Base-by-base conservation (phyloP, 495 filamentous ascomycete species). In the Sordaria brevicollis region DNA sequence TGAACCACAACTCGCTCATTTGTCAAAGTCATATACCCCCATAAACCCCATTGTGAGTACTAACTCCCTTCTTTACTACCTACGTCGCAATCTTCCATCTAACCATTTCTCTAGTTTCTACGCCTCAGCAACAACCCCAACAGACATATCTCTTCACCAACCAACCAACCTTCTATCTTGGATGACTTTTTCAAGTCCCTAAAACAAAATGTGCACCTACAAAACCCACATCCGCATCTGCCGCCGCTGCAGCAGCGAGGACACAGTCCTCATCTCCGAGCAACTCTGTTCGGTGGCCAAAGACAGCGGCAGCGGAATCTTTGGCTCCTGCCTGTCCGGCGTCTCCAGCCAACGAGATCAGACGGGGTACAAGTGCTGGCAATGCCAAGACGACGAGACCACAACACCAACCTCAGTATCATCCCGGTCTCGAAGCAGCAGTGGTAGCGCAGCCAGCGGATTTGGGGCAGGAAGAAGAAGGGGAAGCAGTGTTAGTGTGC, bases 211-310 rank as follows among this genome's bases (percentile, higher is more conserved):
- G 82, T 83, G 82, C 70, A 77, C 72, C 70, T 83, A 81, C 75
- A 77, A 78, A 19, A 78, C 72, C 33, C 82, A 83, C 73, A 65
- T 83, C 37, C 78, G 78, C 38, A 68, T 79, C 66, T 83, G 82
- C 72, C 68, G 69, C 49, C 38, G 72, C 38, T 83, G 82, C 71
- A 65, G 75, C 36, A 65, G 68, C 34, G 80, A 83, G 65, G 79
- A 82, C 31, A 82, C 78, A 2, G 76, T 83, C 8, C 77, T 83
- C 39, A 82, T 83, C 29, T 83, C 82, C 13, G 82, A 83, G 37
- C 72, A 76, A 65, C 74, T 76, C 34, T 83, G 82, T 67, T 67
- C 69, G 6, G 65, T 65, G 0, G 81, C 79, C n/a, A 70, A 71
- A 17, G 68, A 54, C 38, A 78, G 76, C 57, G 74, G 81, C 38